Evolutionary conservation across 257 asterid genomes (phyloP).

Genomic region (Orobanche coerulescens): DNA sequence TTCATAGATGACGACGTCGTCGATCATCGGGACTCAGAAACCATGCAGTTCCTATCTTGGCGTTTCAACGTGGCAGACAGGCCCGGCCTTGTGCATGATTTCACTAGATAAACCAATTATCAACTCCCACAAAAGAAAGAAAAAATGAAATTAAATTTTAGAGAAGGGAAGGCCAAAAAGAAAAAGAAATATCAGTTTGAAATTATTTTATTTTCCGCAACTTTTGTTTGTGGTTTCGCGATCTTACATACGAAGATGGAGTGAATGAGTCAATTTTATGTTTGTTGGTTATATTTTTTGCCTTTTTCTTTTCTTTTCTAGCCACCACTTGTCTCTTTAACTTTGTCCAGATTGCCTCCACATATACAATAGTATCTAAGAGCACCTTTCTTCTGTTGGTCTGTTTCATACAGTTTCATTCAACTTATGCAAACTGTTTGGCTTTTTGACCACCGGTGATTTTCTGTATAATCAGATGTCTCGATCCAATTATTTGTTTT

Average conservation of each 20-base stretch:
- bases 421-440: neutral
- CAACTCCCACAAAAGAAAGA: neutral
- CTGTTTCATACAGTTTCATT: slow-evolving; percentile 32
- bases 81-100: slow-evolving; percentile 60
- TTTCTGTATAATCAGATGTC: slow-evolving; percentile 16
- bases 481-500: no score
- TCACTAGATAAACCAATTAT: slow-evolving; percentile 39
- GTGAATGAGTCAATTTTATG: slow-evolving; percentile 75
- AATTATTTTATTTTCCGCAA: slow-evolving; percentile 24
- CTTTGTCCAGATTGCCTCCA: neutral
- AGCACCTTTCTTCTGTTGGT: slow-evolving; percentile 25
- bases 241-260: slow-evolving; percentile 46
- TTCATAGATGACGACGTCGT: slow-evolving; percentile 46
- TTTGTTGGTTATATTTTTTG: slow-evolving; percentile 24
- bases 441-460: slow-evolving; percentile 24
- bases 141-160: neutral
- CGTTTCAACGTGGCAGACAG: slow-evolving; percentile 67
- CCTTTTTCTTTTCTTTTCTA: slow-evolving; percentile 20
- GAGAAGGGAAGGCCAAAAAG: neutral
- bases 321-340: slow-evolving; percentile 27
- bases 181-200: slow-evolving; percentile 16
- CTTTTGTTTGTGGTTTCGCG: slow-evolving; percentile 2
- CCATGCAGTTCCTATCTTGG: slow-evolving; percentile 60
- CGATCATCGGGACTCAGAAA: slow-evolving; percentile 40
- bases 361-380: slow-evolving; percentile 7